phyloP scores from a whole-genome alignment of 2,329 filamentous ascomycete genomes.

The Pseudopithomyces maydicus region DNA sequence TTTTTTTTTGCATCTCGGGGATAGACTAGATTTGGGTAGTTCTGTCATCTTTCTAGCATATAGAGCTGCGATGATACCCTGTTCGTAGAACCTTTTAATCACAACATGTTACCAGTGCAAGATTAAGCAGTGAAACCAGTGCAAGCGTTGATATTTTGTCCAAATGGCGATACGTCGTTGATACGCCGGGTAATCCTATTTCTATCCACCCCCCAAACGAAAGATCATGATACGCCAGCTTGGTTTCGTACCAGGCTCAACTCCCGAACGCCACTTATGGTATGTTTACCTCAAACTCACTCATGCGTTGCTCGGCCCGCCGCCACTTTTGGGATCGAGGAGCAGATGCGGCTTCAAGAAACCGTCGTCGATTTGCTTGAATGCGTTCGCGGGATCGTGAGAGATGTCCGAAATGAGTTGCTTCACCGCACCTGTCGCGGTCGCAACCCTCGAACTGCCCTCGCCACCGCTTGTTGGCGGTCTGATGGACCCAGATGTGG shows the following conservation, averaged over 20 bases:
- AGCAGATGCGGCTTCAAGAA: slow-evolving; percentile 92
- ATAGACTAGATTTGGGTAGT: too few species aligned
- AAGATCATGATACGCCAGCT: neutral
- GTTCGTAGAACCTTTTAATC: too few species aligned
- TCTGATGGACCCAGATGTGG: slow-evolving; percentile 44
- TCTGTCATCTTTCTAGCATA: too few species aligned
- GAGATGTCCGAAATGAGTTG: slow-evolving; percentile 77
- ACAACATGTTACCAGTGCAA: too few species aligned
- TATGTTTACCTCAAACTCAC: neutral
- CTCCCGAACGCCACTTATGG: slow-evolving; percentile 2
- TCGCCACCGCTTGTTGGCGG: slow-evolving; percentile 19
- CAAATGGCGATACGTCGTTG: too few species aligned
- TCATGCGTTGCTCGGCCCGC: slow-evolving; percentile 42
- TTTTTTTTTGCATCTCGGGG: too few species aligned
- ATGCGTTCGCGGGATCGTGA: slow-evolving; percentile 87
- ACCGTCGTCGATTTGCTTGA: slow-evolving; percentile 91
- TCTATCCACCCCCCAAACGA: neutral
- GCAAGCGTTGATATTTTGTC: too few species aligned
- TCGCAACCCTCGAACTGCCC: slow-evolving; percentile 53
- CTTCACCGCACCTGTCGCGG: slow-evolving; percentile 75
- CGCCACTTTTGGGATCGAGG: slow-evolving; percentile 65
- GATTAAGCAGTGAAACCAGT: too few species aligned
- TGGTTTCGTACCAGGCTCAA: neutral
- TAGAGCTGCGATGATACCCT: too few species aligned
- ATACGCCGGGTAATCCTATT: neutral